Percentiles rank a stretch among this genome's conserved stretches.
These are phyloP conservation scores for Punica granatum DNA, from an alignment of 345 rosid genomes.

Conservation along the genomic window DNA sequence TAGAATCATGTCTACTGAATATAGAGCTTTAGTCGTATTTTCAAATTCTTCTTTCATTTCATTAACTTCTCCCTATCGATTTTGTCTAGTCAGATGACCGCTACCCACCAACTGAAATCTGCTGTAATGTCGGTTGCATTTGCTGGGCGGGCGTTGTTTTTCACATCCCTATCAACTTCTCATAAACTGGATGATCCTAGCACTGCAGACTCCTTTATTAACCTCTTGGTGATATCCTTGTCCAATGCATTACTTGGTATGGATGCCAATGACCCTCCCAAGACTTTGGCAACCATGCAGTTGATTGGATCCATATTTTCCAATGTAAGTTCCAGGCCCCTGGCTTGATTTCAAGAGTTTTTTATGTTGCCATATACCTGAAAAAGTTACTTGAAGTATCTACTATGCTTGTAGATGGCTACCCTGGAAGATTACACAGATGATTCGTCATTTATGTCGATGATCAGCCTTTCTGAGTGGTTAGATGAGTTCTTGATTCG, in stretches of 20 bases:
- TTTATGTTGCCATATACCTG: background rate
- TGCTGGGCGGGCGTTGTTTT: constrained; percentile 87
- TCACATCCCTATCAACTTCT: constrained; percentile 52
- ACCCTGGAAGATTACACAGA: constrained; percentile 60
- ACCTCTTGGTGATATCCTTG: constrained; percentile 70
- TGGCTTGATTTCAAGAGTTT: background rate
- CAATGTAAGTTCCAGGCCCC: constrained; percentile 53
- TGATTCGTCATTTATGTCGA: constrained; percentile 60
- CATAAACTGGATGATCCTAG: constrained; percentile 45
- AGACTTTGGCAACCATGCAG: constrained; percentile 95
- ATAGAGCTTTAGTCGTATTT: constrained; percentile 6
- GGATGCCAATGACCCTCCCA: constrained; percentile 99
- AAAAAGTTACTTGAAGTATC: background rate
- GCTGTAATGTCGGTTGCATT: constrained; percentile 95
- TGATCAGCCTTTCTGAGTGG: constrained; percentile 89
- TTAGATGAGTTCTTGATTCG: constrained; percentile 93
- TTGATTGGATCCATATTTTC: constrained; percentile 95
- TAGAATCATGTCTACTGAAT: background rate
- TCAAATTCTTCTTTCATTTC: constrained; percentile 11
- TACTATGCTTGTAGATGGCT: constrained; percentile 48
- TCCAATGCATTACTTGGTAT: constrained; percentile 96
- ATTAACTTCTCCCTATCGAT: constrained; percentile 32
- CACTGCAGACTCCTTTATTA: constrained; percentile 40
- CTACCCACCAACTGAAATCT: constrained; percentile 98
- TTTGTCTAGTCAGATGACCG: constrained; percentile 86